Evolutionary conservation across 352 stramenopile species (phyloP), one percentile per base, ranked within the genome.

Genomic region (Pythium dissotocum): DNA sequence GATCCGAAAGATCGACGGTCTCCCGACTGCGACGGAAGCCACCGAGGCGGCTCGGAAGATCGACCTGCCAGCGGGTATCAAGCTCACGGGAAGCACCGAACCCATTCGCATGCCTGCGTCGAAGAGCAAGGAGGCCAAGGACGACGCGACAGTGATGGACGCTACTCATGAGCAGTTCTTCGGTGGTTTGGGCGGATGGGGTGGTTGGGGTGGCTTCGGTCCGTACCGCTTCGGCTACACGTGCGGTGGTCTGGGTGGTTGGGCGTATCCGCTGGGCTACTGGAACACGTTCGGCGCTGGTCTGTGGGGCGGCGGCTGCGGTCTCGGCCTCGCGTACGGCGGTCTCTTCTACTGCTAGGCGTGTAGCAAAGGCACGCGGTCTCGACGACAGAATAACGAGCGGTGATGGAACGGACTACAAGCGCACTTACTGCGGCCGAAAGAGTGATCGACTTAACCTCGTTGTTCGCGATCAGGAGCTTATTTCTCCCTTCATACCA

Each of bases 241-340:
- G 56, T 62, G 56, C 35, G 56, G 56, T n/a, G 56, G 56, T 16
- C 35, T 62, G 7, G 21, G 24, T 13, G 62, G 62, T 3, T 69
- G 62, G 62, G 51, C 51, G 36, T 63, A 63, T 26, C 63, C 63
- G 6, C 30, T 69, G 14, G 63, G 63, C 21, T 69, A 69, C 54
- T 69, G 63, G 63, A 69, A 69, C 49, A 51, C 63, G 49, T 69
- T 69, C 21, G 63, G 63, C 32, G 52, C 63, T 3, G 63, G 63
- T 54, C 21, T 69, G 9, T 62, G 52, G 46, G 63, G 63, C 24
- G 63, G 63, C 10, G 63, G 63, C 28, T 69, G 63, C 40, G 63
- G 52, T 33, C 35, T 69, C 8, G 63, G 63, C 18, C 21, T 69
- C 8, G 48, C 52, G 35, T 63, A 40, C 33, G 55, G 58, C 26